Evolutionary conservation across 495 filamentous ascomycete species (phyloP), one percentile per base, ranked within the genome.

Genomic region (Podospora pseudoanserina): DNA sequence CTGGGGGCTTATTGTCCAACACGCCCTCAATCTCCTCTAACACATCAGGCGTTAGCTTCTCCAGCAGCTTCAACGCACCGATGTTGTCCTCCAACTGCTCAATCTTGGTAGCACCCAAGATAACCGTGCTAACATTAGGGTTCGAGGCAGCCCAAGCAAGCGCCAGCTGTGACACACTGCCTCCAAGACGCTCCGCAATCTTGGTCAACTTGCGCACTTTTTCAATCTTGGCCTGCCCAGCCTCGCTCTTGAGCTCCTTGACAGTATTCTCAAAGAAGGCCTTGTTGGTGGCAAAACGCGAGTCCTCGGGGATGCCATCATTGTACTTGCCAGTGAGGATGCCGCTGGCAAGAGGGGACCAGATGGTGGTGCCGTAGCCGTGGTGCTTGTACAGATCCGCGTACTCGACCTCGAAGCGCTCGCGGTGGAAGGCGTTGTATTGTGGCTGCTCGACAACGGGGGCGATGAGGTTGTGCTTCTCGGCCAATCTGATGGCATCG

Each of bases 401-500:
- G 79, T 85, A 96, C 74, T 96, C 89, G 64, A 84, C 82, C 80
- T 97, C 93, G 20, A 94, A 91, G 66, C 86, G 88, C 73, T 91
- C 84, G 54, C 90, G 88, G 60, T 79, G 79, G 26, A 96, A 81
- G 77, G 94, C 86, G 79, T 92, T 94, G 78, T 96, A 96, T 71
- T 89, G 84, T 30, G 93, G 92, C 82, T 97, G 93, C 77, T 97
- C 93, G 78, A 91, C 89, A 27, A 91, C 76, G 7, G 92, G 93
- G 2, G 89, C 92, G 67, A 97, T 87, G n/a, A 97, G 83, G 23
- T 88, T 86, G 53, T 95, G 82, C 67, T 81, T 83, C 68, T 92
- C 89, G 16, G 93, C 93, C 53, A 91, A 79, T 56, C 87, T 82
- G 81, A 88, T 92, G 6, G 93, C 93, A 67, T 89, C 83, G 7